Percentiles rank a stretch among this genome's conserved stretches.
These are phyloP conservation scores for Leccinum sublutescens DNA, from an alignment of 768 basidiomycete genomes.

Conservation along the genomic window DNA sequence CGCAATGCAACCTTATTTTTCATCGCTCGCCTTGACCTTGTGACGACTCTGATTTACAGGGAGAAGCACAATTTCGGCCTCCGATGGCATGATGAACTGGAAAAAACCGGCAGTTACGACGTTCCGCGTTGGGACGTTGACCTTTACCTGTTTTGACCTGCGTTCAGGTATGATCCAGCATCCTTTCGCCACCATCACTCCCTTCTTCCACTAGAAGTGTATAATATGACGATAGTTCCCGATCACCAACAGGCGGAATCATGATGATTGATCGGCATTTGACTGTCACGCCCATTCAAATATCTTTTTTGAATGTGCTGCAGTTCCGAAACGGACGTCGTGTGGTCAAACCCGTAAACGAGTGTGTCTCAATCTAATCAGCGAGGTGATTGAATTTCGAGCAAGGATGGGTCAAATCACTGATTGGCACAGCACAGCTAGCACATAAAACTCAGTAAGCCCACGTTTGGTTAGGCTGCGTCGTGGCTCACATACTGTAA, in stretches of 20 bases:
- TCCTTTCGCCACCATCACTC: background rate
- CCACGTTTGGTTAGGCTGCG: background rate
- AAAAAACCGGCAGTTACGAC: background rate
- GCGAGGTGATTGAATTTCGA: too few relatives aligned
- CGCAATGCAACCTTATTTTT: background rate
- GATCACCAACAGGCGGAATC: background rate
- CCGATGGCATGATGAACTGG: background rate
- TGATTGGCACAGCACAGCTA: background rate
- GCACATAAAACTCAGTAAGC: background rate
- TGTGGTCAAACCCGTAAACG: background rate
- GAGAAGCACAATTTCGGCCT: background rate
- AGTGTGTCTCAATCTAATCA: background rate
- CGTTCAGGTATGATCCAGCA: background rate
- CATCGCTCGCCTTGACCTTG: background rate
- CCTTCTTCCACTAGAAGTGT: background rate
- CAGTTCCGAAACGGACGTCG: background rate
- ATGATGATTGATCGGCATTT: background rate
- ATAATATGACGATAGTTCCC: background rate
- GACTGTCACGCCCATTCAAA: background rate
- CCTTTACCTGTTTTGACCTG: background rate
- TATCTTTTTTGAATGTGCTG: background rate
- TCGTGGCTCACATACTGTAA: background rate
- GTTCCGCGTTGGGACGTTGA: background rate
- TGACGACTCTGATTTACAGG: background rate
- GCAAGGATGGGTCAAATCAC: background rate